phyloP scores from a whole-genome alignment of 352 stramenopile species.

The Elongisporangium anandrum region DNA sequence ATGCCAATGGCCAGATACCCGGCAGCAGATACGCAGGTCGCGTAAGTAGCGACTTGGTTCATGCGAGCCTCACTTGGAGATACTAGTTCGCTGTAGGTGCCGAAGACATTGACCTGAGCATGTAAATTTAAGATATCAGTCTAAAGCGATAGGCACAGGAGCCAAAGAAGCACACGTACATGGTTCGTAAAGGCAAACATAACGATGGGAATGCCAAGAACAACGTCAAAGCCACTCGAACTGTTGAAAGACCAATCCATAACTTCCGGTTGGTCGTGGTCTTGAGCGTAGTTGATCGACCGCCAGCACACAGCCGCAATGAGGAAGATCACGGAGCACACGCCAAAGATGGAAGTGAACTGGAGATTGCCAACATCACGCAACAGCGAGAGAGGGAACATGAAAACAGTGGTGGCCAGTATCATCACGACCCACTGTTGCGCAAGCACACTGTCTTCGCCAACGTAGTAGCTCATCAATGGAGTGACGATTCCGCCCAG shows the following conservation, averaged over 20 bases:
- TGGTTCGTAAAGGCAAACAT: slow-evolving; percentile 90
- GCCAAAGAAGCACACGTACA: slow-evolving; percentile 22
- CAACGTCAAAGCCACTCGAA: slow-evolving; percentile 60
- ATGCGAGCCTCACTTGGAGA: slow-evolving; percentile 82
- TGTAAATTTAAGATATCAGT: too few species aligned
- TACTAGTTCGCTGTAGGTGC: slow-evolving; percentile 84
- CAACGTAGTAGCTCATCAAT: slow-evolving; percentile 69
- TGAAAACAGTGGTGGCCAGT: slow-evolving; percentile 65
- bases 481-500: slow-evolving; percentile 78
- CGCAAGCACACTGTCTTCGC: slow-evolving; percentile 42
- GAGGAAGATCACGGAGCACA: slow-evolving; percentile 83
- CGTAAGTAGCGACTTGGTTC: slow-evolving; percentile 83
- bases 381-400: slow-evolving; percentile 78
- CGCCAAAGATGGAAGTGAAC: slow-evolving; percentile 80
- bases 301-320: slow-evolving; percentile 76
- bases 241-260: slow-evolving; percentile 76
- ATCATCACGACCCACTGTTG: slow-evolving; percentile 80
- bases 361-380: slow-evolving; percentile 83
- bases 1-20: slow-evolving; percentile 76
- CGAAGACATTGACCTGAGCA: slow-evolving; percentile 76
- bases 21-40: slow-evolving; percentile 61
- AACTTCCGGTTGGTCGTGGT: slow-evolving; percentile 48
- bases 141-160: too few species aligned
- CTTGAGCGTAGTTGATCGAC: slow-evolving; percentile 63
- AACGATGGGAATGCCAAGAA: slow-evolving; percentile 83